Percentiles rank a stretch among this genome's conserved stretches.
These are phyloP conservation scores for Rhodamnia rubescens DNA, from an alignment of 345 rosid species.

Conservation along the genomic window DNA sequence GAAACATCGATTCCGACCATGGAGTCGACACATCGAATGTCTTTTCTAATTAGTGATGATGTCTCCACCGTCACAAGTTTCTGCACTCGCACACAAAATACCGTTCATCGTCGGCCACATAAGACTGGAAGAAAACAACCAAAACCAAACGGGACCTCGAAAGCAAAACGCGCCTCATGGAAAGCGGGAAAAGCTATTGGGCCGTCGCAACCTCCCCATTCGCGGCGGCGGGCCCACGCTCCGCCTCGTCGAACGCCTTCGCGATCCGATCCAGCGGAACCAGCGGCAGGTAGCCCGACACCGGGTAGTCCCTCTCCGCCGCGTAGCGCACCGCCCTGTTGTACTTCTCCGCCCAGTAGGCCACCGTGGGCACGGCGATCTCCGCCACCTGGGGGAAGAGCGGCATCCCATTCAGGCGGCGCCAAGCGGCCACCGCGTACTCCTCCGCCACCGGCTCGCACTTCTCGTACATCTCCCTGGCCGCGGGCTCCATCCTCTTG, in stretches of 20 bases:
- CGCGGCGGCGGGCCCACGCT: background rate
- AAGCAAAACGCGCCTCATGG: background rate
- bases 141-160: background rate
- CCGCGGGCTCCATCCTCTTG: constrained; percentile 30
- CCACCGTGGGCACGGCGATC: constrained; percentile 41
- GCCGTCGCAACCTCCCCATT: background rate
- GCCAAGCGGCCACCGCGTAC: constrained; percentile 42
- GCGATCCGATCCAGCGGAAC: constrained; percentile 52
- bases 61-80: background rate
- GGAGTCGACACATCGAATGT: background rate
- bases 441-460: constrained; percentile 54
- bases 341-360: constrained; percentile 63
- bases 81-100: background rate
- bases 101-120: background rate
- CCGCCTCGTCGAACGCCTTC: constrained; percentile 24
- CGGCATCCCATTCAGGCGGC: constrained; percentile 38
- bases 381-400: constrained; percentile 46
- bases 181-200: background rate
- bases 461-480: constrained; percentile 25
- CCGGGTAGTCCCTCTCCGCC: constrained; percentile 31
- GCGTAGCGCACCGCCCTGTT: constrained; percentile 29
- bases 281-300: constrained; percentile 39
- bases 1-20: background rate
- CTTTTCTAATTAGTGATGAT: background rate
- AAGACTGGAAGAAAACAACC: background rate